These are phyloP conservation scores for Diaporthe velutina DNA, from an alignment of 2,329 filamentous ascomycete genomes.

Conservation along the genomic window DNA sequence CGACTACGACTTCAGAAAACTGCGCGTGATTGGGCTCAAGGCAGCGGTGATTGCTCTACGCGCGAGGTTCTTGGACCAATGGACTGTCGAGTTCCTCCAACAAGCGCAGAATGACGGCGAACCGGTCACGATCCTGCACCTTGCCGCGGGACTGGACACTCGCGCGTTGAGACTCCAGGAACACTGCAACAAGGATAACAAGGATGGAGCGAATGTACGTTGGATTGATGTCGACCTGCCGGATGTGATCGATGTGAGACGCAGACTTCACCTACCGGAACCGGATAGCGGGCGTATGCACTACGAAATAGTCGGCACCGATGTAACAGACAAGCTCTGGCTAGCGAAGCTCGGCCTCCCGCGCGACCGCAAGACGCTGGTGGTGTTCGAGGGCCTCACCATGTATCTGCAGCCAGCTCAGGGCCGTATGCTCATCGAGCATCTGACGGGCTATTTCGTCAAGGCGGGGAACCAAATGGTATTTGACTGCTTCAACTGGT, in stretches of 20 bases:
- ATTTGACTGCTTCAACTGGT: slow-evolving; percentile 36
- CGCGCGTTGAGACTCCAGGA: slow-evolving; percentile 36
- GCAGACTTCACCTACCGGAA: slow-evolving; percentile 10
- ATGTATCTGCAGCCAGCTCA: slow-evolving; percentile 37
- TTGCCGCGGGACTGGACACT: slow-evolving; percentile 38
- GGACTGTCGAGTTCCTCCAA: slow-evolving; percentile 26
- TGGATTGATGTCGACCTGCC: slow-evolving; percentile 39
- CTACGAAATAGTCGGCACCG: slow-evolving; percentile 29
- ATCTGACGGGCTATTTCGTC: slow-evolving; percentile 32
- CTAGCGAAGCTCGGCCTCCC: slow-evolving; percentile 24
- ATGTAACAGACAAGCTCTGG: slow-evolving; percentile 38
- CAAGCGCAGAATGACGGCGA: slow-evolving; percentile 5
- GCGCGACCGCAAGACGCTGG: slow-evolving; percentile 25
- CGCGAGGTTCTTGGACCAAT: slow-evolving; percentile 32
- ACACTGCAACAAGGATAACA: background rate
- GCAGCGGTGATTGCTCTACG: slow-evolving; percentile 24
- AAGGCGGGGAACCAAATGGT: slow-evolving; percentile 31
- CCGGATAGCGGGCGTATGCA: slow-evolving; percentile 9
- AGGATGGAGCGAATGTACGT: background rate
- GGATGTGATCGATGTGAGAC: slow-evolving; percentile 37
- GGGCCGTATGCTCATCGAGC: slow-evolving; percentile 24
- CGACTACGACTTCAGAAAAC: slow-evolving; percentile 36
- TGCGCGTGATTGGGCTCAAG: background rate
- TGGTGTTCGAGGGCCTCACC: slow-evolving; percentile 39
- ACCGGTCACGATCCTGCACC: slow-evolving; percentile 38